Percentiles rank a stretch among this genome's conserved stretches.
Evolutionary conservation across 805 yeast genomes (phyloP).

Genomic region (Metschnikowia anglica): DNA sequence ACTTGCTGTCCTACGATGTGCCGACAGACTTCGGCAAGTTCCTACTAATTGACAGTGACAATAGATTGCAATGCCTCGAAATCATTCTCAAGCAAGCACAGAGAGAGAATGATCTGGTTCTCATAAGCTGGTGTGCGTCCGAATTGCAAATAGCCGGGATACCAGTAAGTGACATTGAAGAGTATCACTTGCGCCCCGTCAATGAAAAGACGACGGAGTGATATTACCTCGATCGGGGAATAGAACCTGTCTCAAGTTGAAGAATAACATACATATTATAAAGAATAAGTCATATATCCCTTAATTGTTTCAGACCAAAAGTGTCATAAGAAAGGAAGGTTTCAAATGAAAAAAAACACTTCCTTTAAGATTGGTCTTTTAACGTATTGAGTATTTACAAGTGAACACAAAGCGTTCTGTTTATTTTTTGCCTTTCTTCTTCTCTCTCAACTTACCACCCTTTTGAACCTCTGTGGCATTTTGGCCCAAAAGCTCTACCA

Average conservation of each 20-base stretch:
- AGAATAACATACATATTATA: too few species aligned
- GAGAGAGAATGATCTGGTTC: conserved; percentile 22
- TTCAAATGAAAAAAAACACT: too few species aligned
- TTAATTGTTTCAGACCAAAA: too few species aligned
- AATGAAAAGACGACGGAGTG: too few species aligned
- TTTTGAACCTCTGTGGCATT: conserved; percentile 53
- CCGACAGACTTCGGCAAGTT: conserved; percentile 22
- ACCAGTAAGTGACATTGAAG: conserved; percentile 13
- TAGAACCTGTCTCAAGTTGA: too few species aligned
- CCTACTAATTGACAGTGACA: conserved; percentile 17
- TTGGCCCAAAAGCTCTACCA: conserved; percentile 59
- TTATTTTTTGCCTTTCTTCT: conserved; percentile 38
- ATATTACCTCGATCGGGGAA: too few species aligned
- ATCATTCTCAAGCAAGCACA: conserved; percentile 27
- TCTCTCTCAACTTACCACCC: conserved; percentile 53
- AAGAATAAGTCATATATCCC: too few species aligned
- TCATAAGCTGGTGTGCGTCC: conserved; percentile 30
- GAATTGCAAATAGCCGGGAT: conserved; percentile 33
- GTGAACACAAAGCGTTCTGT: conserved; percentile 4
- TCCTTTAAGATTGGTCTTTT: not conserved
- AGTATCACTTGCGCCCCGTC: too few species aligned
- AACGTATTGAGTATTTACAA: conserved; percentile 7
- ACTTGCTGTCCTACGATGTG: conserved; percentile 22
- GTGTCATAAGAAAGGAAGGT: too few species aligned
- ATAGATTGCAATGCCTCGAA: conserved; percentile 22